Evolutionary conservation across 2,329 filamentous ascomycete genomes (phyloP), one percentile per base, ranked within the genome.

Genomic region (Pyrenochaeta sp.): DNA sequence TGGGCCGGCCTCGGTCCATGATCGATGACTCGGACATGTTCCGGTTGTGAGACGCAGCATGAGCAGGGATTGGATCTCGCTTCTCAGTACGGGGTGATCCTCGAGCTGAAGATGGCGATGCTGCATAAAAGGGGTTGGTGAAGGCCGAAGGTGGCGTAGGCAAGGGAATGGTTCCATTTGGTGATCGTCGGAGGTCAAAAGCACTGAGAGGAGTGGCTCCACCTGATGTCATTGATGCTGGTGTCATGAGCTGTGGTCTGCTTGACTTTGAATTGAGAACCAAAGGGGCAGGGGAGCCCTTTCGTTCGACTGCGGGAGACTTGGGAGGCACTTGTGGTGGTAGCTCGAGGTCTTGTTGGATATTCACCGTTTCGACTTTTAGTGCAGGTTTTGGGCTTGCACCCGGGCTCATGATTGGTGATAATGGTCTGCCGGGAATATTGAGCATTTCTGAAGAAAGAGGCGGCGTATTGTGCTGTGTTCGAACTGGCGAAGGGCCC

Each of bases 11-110:
- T 43, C 74, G 68, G 41, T 76, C 74, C 62, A 76, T 73, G 41
- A 76, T 66, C 2, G 72, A 76, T 9, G 69, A 72, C 23, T 76
- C 74, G 11, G 75, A 77, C 58, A 68, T 66, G 46, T 75, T 75
- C 29, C 73, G 66, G 49, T 58, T 68, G 55, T 75, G 74, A 20
- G 61, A 61, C 3, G 52, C 37, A 9, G 29, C 21, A 18, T 62
- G 59, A 17, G 60, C 42, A n/a, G 56, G 48, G 15, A 72, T 54
- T 7, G 72, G 69, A 32, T 75, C 72, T 45, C 66, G 67, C 53
- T 60, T 69, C 56, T 74, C 71, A 1, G 66, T 51, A 45, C 66
- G 67, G 18, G 73, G 73, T 15, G 73, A 75, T 12, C 49, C 62
- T 40, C 73, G 67, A 35, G 57, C 63, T 15, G 67, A 69, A 12